Conservation (phyloP, 257 asterid species). For the Leonotis leonurus region DNA sequence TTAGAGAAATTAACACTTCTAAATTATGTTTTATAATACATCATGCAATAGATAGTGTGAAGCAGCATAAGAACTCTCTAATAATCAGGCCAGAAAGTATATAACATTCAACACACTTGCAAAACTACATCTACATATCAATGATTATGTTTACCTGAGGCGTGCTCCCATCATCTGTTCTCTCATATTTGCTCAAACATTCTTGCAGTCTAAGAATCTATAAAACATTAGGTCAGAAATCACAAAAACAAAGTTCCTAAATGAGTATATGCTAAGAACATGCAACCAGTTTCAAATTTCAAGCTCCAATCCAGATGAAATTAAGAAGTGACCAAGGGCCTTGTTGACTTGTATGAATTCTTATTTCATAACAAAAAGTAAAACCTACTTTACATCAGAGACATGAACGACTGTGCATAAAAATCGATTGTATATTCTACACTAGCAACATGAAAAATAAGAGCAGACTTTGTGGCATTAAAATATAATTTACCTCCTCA, state of each 20-base stretch:
- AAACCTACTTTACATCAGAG: neutral
- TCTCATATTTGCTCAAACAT: slow-evolving; percentile 83
- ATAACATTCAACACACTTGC: neutral
- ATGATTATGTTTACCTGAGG: slow-evolving; percentile 70
- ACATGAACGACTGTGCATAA: neutral
- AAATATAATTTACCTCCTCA: slow-evolving; percentile 66
- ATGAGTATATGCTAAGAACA: neutral
- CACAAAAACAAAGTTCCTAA: slow-evolving; percentile 3
- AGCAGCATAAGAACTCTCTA: neutral
- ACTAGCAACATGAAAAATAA: neutral
- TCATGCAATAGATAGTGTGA: slow-evolving; percentile 4
- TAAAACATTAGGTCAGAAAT: slow-evolving; percentile 22
- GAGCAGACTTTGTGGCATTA: neutral
- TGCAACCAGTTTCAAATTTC: slow-evolving; percentile 6
- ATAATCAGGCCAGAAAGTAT: slow-evolving; percentile 3
- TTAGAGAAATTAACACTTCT: no score
- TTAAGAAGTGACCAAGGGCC: neutral
- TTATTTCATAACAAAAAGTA: neutral
- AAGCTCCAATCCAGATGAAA: neutral
- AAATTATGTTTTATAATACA: neutral
- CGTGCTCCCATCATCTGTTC: slow-evolving; percentile 74
- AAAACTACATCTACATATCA: slow-evolving; percentile 6
- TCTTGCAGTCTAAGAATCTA: slow-evolving; percentile 95
- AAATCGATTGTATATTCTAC: neutral
- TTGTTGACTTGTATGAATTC: slow-evolving; percentile 7